A percentile compares a stretch with the other conserved stretches of the same genome.
phyloP scores from a whole-genome alignment of 352 stramenopile genomes.

The Phytophthora foliorum region DNA sequence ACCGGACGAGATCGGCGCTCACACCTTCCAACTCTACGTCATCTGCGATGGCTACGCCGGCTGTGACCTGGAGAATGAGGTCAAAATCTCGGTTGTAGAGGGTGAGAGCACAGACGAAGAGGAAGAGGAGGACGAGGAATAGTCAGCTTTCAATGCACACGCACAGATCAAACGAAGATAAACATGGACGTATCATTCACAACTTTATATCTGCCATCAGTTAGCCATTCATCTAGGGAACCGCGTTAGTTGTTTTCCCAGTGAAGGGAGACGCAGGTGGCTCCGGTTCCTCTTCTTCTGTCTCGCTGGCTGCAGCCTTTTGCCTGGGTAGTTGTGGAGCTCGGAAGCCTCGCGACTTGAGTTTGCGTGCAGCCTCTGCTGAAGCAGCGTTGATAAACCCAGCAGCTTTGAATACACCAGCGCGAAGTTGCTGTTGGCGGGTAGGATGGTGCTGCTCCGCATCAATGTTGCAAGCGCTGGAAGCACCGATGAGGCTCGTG shows the following conservation, averaged over 20 bases:
- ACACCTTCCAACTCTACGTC: constrained; percentile 97
- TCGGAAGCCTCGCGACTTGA: constrained; percentile 48
- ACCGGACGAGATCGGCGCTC: constrained; percentile 94
- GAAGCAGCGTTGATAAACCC: constrained; percentile 60
- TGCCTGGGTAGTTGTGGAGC: constrained; percentile 27
- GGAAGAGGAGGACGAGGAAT: constrained; percentile 48
- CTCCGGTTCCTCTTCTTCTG: constrained; percentile 51
- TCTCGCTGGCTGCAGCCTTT: constrained; percentile 45
- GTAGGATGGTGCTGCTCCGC: constrained; percentile 14
- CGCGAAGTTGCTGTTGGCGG: constrained; percentile 49
- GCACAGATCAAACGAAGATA: constrained; percentile 13
- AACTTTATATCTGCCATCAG: constrained; percentile 33
- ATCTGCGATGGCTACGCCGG: constrained; percentile 99
- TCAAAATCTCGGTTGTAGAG: constrained; percentile 73
- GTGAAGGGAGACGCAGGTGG: constrained; percentile 10
- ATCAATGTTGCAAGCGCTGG: constrained; percentile 14
- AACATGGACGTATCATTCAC: constrained; percentile 40
- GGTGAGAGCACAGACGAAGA: constrained; percentile 61
- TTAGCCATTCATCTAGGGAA: constrained; percentile 20
- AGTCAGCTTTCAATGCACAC: background rate
- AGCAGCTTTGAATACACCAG: constrained; percentile 56
- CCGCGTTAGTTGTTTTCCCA: constrained; percentile 8
- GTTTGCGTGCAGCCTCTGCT: constrained; percentile 59
- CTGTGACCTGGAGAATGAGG: constrained; percentile 98
- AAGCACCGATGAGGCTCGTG: constrained; percentile 21